These are phyloP conservation scores for Solanum etuberosum DNA, from an alignment of 257 asterid species.

Conservation along the genomic window DNA sequence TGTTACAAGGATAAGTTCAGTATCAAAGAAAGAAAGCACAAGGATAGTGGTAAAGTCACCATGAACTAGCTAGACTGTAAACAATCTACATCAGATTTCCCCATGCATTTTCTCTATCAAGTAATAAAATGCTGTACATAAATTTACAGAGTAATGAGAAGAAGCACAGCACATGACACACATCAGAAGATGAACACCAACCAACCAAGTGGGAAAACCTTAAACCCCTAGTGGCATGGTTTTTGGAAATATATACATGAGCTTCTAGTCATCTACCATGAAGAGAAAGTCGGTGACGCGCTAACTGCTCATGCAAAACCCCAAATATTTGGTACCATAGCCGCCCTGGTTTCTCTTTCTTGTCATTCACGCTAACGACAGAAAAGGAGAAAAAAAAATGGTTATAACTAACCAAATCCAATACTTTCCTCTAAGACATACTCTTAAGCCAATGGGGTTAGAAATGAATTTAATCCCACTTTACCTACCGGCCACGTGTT, in stretches of 20 bases:
- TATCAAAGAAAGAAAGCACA: not conserved
- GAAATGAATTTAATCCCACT: not conserved
- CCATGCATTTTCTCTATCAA: not conserved
- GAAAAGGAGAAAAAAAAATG: not conserved
- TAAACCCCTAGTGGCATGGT: too few species aligned
- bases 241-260: not conserved
- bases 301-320: not conserved
- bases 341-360: not conserved
- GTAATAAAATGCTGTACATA: not conserved
- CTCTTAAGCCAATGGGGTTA: not conserved
- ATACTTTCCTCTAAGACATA: not conserved
- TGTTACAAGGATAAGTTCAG: not conserved
- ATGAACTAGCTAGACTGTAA: not conserved
- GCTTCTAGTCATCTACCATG: not conserved
- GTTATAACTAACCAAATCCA: not conserved
- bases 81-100: not conserved
- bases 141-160: not conserved
- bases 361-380: not conserved
- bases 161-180: not conserved
- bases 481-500: not conserved
- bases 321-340: not conserved
- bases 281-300: not conserved
- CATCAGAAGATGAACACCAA: not conserved
- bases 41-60: not conserved
- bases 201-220: not conserved